Base-by-base conservation (phyloP, 208 protist species). In the Trypanosoma congolense region DNA sequence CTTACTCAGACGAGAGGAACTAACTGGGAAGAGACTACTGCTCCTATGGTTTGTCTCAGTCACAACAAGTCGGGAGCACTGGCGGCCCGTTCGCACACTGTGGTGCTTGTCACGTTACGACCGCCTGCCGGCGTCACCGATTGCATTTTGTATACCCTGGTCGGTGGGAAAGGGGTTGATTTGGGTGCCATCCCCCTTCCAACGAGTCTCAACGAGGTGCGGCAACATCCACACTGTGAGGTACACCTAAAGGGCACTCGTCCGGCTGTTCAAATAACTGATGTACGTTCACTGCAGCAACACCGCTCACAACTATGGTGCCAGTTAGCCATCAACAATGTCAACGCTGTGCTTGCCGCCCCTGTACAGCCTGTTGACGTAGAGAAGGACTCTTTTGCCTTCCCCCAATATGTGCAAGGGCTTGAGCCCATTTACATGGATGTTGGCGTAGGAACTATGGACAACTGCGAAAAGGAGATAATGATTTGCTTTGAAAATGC, bases 71-170 rank as follows among this genome's bases (percentile, higher is more conserved):
- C 47, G 16, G 87, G 88, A 21, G 58, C 74, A 42, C 47, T 96
- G 26, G 78, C 83, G 10, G 89, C 83, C 18, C 83, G 92, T 41
- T 78, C 92, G n/a, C 88, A 96, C 72, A 73, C 77, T 19, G 72
- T 76, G 6, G 82, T 96, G 56, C 73, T 84, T 33, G 73, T 88
- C 24, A 79, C 82, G 0, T 70, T 90, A 21, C 69, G 75, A 35
- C 65, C 65, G 3, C 55, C 65, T 21, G 74, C 72, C 8, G 87
- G 86, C 8, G 35, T 78, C 24, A 83, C 82, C 19, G 73, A 86
- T 57, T 95, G 87, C 52, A 57, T 86, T 25, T 57, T 96, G 16
- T 96, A 92, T 51, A 77, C 58, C 16, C 45, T 89, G 16, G 65
- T 90, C n/a, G 67, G 63, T 54, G 81, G 77, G 12, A 57, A 65